Evolutionary conservation across 2,329 filamentous ascomycete species (phyloP).

Genomic region (Cladophialophora chaetospira): DNA sequence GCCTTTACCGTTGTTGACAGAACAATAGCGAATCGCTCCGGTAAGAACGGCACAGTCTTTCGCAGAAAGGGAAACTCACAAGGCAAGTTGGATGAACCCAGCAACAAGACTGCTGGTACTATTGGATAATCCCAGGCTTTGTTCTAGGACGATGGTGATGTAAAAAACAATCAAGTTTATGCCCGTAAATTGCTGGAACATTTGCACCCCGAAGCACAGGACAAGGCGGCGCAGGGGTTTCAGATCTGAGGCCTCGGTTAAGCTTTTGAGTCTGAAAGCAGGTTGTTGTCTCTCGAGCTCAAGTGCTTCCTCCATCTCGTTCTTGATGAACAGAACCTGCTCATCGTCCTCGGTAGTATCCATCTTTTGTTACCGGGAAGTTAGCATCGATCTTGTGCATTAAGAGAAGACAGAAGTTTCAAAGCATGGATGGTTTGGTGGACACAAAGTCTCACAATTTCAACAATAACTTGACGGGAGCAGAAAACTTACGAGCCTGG

Average conservation of each 20-base stretch:
- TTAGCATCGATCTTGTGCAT: no score
- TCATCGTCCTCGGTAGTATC: slow-evolving; percentile 46
- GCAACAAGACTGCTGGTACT: slow-evolving; percentile 57
- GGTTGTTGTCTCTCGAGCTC: slow-evolving; percentile 57
- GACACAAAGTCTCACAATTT: no score
- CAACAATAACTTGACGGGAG: no score
- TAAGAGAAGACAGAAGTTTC: no score
- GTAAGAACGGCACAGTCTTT: no score
- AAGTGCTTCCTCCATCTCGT: slow-evolving; percentile 53
- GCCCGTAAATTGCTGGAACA: slow-evolving; percentile 49
- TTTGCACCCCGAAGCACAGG: slow-evolving; percentile 48
- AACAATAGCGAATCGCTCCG: no score
- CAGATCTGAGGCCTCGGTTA: slow-evolving; percentile 6
- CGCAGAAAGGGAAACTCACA: no score
- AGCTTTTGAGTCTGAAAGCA: slow-evolving; percentile 53
- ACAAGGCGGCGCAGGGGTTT: slow-evolving; percentile 42
- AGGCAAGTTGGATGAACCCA: slow-evolving; percentile 45
- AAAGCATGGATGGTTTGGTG: no score
- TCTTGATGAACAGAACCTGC: slow-evolving; percentile 42
- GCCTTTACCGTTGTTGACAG: no score
- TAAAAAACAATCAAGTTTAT: slow-evolving; percentile 8
- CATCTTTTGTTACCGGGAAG: no score
- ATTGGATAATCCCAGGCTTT: slow-evolving; percentile 56
- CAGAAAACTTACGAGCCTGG: no score
- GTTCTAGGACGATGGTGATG: slow-evolving; percentile 19